Conservation (phyloP, 1,284 basidiomycete genomes). For the Malassezia psittaci region DNA sequence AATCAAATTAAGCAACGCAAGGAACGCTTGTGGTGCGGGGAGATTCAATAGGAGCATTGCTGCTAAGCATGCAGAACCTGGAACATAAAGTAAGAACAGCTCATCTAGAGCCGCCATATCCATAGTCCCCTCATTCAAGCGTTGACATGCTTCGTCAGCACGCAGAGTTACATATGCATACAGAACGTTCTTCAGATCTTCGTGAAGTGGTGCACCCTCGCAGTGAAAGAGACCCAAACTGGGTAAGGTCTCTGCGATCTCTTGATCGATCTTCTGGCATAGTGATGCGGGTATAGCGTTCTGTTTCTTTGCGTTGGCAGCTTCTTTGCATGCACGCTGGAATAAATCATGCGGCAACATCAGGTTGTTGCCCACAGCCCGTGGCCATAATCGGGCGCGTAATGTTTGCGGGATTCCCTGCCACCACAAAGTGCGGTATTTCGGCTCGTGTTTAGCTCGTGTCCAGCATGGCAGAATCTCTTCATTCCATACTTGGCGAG, state of each 20-base stretch:
- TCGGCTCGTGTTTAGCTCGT: conserved; percentile 58
- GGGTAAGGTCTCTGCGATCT: conserved; percentile 71
- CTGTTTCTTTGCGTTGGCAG: conserved; percentile 9
- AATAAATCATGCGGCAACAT: conserved; percentile 55
- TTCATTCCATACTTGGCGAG: conserved; percentile 64
- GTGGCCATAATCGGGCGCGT: conserved; percentile 74
- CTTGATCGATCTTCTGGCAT: conserved; percentile 64
- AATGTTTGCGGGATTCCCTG: conserved; percentile 76
- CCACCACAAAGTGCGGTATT: conserved; percentile 75
- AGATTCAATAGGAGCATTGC: conserved; percentile 85
- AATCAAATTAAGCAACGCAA: conserved; percentile 71
- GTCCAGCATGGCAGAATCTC: conserved; percentile 74
- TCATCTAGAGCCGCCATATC: not conserved
- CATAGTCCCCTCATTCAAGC: not conserved
- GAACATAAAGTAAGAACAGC: conserved; percentile 29
- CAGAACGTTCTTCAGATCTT: conserved; percentile 74
- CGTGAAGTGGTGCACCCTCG: conserved; percentile 67
- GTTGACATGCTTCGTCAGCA: conserved; percentile 59
- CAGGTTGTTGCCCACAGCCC: conserved; percentile 75
- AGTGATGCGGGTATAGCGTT: conserved; percentile 44
- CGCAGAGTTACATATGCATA: conserved; percentile 83
- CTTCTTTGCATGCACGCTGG: conserved; percentile 14
- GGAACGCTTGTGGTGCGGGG: conserved; percentile 63
- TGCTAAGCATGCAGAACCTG: conserved; percentile 54
- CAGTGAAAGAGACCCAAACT: conserved; percentile 75